Conservation (phyloP, 2,329 filamentous ascomycete species). For the Hymenotorrendiella dingleyae region DNA sequence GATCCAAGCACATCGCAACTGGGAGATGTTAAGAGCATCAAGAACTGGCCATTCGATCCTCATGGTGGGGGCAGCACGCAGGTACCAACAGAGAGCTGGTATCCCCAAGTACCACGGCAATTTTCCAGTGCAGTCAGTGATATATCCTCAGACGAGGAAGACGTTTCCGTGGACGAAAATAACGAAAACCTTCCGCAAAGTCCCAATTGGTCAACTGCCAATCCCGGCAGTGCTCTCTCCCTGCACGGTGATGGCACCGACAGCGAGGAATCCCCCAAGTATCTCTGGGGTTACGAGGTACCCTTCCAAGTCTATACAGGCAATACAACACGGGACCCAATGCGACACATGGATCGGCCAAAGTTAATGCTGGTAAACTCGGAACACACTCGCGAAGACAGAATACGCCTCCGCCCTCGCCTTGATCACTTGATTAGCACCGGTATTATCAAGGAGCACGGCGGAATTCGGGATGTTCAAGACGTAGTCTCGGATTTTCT, state of each 20-base stretch:
- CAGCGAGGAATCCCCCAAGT: not conserved
- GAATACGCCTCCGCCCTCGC: not conserved
- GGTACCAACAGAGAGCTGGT: constrained; percentile 21
- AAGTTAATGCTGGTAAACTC: not conserved
- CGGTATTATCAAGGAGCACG: not conserved
- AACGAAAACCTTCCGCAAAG: not conserved
- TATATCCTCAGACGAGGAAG: not conserved
- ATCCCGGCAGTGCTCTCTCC: not conserved
- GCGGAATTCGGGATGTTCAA: not conserved
- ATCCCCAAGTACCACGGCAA: constrained; percentile 6
- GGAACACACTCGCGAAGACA: not conserved
- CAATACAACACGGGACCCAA: not conserved
- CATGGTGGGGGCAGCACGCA: constrained; percentile 6
- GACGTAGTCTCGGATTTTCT: not conserved
- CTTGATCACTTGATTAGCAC: not conserved
- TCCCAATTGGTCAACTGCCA: not conserved
- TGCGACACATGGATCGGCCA: not conserved
- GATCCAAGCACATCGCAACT: constrained; percentile 2
- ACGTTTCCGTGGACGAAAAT: no score
- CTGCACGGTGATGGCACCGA: not conserved
- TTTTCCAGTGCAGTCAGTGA: not conserved
- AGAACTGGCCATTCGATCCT: constrained; percentile 18
- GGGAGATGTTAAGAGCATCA: constrained; percentile 11
- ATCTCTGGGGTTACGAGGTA: constrained; percentile 14
- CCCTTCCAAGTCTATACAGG: constrained; percentile 4